Evolutionary conservation across 129 eudicot genomes (phyloP), one percentile per base, ranked within the genome.

Genomic region (Calendula officinalis): DNA sequence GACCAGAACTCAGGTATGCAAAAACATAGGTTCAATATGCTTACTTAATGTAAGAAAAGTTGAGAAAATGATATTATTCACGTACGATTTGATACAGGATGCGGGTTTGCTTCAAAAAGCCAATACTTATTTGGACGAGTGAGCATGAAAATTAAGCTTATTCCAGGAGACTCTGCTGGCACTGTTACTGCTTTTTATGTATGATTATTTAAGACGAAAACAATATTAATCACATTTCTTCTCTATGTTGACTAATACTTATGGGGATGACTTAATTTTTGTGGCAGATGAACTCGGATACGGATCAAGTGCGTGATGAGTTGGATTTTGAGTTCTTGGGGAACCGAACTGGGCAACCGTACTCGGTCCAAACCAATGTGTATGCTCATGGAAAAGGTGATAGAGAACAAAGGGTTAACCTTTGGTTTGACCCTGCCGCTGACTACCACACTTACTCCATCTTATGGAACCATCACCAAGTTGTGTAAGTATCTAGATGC

Each of bases 101-200:
- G 90, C 53, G 90, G 86, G 69, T 90, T 90, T 49, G 89, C 91
- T 47, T 90, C 97, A 4, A 90, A 77, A 66, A 50, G 75, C 62
- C 63, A 82, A 45, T 90, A 90, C 65, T 66, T 83, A 63, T 90
- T 81, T 22, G 97, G 97, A 42, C 88, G 86, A 64, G 91, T 90
- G 42, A 86, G 95, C 82, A 86, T 90, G 91, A 86, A 81, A 76
- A 86, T 89, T 67, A 89, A 89, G 79, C 95, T 89, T 17, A 73
- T 89, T 40, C 92, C 95, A 0, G 97, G 97, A 41, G 97, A 91
- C 73, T 91, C 97, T 8, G 97, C 97, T 0, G 97, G 97, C 60
- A 91, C 97, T 22, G 97, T 91, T 69, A 80, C 97, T 3, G 94
- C 97, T 16, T 91, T 91, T 44, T 91, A 91, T 66, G 97, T 91